These are phyloP conservation scores for Syzygium grande DNA, from an alignment of 345 rosid species.

Conservation along the genomic window DNA sequence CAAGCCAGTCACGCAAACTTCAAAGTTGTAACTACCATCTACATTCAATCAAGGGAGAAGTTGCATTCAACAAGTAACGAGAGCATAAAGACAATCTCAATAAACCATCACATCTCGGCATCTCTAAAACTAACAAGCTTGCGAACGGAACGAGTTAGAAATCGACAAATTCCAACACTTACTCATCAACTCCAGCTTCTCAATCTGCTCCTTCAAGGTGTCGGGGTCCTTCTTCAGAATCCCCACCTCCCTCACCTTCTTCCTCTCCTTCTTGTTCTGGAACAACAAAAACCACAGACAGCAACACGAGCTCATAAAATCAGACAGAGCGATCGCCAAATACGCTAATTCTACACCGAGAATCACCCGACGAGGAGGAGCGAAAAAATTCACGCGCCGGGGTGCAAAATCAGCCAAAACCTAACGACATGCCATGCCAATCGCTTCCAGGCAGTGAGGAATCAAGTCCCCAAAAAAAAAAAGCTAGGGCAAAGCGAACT, in stretches of 20 bases:
- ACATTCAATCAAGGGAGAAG: background rate
- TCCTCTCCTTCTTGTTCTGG: slow-evolving; percentile 96
- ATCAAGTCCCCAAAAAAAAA: background rate
- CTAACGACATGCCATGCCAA: background rate
- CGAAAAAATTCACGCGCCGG: background rate
- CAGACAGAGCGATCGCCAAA: background rate
- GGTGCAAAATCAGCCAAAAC: background rate
- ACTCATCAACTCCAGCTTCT: slow-evolving; percentile 90
- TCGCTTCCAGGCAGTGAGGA: background rate
- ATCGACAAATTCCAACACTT: slow-evolving; percentile 13
- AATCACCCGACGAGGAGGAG: background rate
- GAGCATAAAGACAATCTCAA: background rate
- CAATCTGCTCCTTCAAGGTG: slow-evolving; percentile 81
- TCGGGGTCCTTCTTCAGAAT: slow-evolving; percentile 97
- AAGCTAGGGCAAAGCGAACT: background rate
- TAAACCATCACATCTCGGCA: background rate
- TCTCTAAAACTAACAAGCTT: background rate
- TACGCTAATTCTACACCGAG: background rate
- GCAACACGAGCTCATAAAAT: background rate
- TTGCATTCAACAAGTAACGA: background rate
- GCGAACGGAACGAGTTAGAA: background rate
- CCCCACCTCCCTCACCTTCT: slow-evolving; percentile 98
- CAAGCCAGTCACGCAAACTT: background rate
- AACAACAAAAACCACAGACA: background rate
- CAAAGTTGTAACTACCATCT: background rate